Base-by-base conservation (phyloP, 257 asterid genomes). In the Solanum arcanum region DNA sequence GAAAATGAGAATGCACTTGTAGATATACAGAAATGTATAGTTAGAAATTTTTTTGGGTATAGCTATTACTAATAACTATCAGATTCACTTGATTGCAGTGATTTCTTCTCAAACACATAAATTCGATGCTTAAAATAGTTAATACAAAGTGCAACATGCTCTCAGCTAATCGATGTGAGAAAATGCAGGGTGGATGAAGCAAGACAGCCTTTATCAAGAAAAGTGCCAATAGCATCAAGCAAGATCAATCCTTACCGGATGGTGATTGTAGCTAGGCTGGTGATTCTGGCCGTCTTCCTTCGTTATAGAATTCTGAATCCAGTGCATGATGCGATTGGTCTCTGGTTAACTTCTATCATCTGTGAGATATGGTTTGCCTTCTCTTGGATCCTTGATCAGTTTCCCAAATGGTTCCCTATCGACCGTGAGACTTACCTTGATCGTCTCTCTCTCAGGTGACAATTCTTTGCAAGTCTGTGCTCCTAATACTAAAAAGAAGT, bases 301-400 rank as follows among this genome's bases (percentile, higher is more conserved):
- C 99, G 98, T 25, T 95, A 96, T 84, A 89, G 99, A 90, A 93
- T 95, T 91, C 87, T 96, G 92, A 92, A 95, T 90, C 98, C 99
- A 0, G 99, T 96, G 86, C 98, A 96, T 20, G 98, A 95, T 33
- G 99, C 99, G 49, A 29, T 95, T 69, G 98, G 99, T 83, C 98
- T 96, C 87, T 96, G 99, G 99, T 98, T 96, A 73, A 95, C 99
- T 90, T 96, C 99, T 31, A 93, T 96, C 83, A 87, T 95, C 86
- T 96, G 99, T 88, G 99, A 96, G 90, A 95, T 96, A 90, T 96
- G 98, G 99, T 96, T 96, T 88, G 98, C 99, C 86, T 81, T 94
- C 89, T 96, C 99, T 12, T 96, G 98, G 99, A 95, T 96, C 89
- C 98, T 96, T 16, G 99, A 96, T 94, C 99, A 96, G 94, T 95